Base-by-base conservation (phyloP, 75 land plant species). In the Gnetum montanum region DNA sequence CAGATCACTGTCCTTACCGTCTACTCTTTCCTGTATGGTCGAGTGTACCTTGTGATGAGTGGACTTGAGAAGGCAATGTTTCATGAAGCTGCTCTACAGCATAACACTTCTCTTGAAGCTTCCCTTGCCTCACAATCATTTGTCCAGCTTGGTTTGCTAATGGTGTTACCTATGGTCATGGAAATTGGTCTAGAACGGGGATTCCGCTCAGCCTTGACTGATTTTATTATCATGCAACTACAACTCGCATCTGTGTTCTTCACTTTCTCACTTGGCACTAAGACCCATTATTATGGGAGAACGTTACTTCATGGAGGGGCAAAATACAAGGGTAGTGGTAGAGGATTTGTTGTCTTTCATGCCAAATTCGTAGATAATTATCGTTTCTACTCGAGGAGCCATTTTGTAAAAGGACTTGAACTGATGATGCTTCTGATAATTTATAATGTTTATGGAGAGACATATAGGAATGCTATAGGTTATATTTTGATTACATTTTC, bases 101-200 rank as follows among this genome's bases (percentile, higher is more conserved):
- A 81, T 45, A 69, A 75, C 29, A 43, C 64, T 58, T 73, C 97
- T 3, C 59, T 92, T 25, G 77, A 85, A 49, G 78, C 89, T 47
- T 88, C 94, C 43, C 81, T 92, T 38, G 97, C 94, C 2, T 88
- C 97, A 15, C 89, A 88, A 53, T 81, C 94, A 16, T 73, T 88
- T 59, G 78, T 92, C 19, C 97, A 92, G 75, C 84, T 92, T 8
- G 97, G 97, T 26, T 73, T 87, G 22, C 58, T 92, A 18, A 83
- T 84, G 51, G 86, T 83, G n/a, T 82, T 92, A 26, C 97, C 97
- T 27, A 88, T 92, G 94, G 83, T 92, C 49, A 84, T 92, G 82
- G 97, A 92, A 54, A 73, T 92, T 47, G 88, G 84, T 16, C 81
- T 92, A 6, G 97, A 92, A 65, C 75, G 71, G 55, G 97, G 97